These are phyloP conservation scores for Sonneratia caseolaris DNA, from an alignment of 345 rosid genomes.

Conservation along the genomic window DNA sequence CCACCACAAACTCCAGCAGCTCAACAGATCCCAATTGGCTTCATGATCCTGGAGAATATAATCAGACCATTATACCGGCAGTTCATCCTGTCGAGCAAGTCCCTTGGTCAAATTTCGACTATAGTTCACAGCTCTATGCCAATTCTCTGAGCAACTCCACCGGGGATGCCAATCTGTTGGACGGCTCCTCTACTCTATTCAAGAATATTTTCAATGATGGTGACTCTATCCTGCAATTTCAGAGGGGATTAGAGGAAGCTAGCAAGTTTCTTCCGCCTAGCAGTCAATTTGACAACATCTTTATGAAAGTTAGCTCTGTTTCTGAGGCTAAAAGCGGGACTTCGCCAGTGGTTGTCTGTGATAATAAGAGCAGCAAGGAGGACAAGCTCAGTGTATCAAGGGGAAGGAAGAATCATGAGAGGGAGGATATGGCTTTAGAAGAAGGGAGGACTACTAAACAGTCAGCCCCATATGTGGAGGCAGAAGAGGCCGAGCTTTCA, in stretches of 20 bases:
- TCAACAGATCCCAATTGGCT: constrained; percentile 11
- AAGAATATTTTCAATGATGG: constrained; percentile 39
- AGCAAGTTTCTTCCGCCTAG: constrained; percentile 70
- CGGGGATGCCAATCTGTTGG: constrained; percentile 18
- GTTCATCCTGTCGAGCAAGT: background rate
- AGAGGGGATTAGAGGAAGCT: constrained; percentile 77
- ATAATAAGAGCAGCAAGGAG: constrained; percentile 17
- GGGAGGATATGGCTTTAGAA: constrained; percentile 36
- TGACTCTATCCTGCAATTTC: constrained; percentile 56
- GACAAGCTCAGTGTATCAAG: constrained; percentile 12
- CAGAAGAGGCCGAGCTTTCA: constrained; percentile 42
- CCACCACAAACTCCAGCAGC: background rate
- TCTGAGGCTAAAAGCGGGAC: constrained; percentile 9
- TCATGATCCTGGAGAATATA: constrained; percentile 8
- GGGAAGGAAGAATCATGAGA: constrained; percentile 41
- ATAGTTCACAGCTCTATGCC: constrained; percentile 9
- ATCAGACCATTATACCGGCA: background rate
- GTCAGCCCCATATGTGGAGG: constrained; percentile 18
- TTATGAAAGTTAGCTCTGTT: constrained; percentile 16
- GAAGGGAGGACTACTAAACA: constrained; percentile 60
- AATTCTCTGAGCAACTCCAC: constrained; percentile 14
- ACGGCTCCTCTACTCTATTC: constrained; percentile 2
- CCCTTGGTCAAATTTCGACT: background rate
- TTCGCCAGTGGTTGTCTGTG: background rate
- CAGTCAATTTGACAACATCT: constrained; percentile 30